These are phyloP conservation scores for Nothophoma quercina DNA, from an alignment of 2,329 filamentous ascomycete genomes.

Conservation along the genomic window DNA sequence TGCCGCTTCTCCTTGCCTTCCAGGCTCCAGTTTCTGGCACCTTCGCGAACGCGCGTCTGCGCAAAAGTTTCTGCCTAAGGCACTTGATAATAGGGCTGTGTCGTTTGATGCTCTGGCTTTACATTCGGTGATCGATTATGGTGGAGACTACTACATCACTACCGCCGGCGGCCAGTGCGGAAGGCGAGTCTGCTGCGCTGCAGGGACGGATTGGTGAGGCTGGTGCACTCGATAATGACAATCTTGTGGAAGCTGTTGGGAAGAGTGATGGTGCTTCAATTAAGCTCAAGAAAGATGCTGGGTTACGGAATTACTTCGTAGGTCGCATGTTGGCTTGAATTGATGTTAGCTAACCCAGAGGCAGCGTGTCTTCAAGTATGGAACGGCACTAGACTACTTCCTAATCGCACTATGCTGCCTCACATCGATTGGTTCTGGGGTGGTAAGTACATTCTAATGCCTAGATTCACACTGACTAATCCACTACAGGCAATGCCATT, in stretches of 20 bases:
- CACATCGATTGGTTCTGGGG: constrained; percentile 45
- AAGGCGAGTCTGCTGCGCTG: constrained; percentile 22
- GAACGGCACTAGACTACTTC: constrained; percentile 40
- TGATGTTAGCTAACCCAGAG: constrained; percentile 3
- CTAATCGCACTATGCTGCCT: constrained; percentile 37
- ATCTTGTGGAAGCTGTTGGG: constrained; percentile 4
- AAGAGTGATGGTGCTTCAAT: background rate
- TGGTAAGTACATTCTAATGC: constrained; percentile 13
- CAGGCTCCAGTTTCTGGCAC: constrained; percentile 8
- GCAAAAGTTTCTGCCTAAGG: constrained; percentile 4
- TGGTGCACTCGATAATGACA: constrained; percentile 13
- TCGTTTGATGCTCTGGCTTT: background rate
- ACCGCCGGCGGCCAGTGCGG: constrained; percentile 1
- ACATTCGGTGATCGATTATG: background rate
- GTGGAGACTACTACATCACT: background rate
- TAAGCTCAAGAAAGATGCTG: constrained; percentile 30
- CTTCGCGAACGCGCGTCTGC: constrained; percentile 1
- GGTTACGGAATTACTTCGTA: constrained; percentile 45
- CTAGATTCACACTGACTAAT: background rate
- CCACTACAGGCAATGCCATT: constrained; percentile 52
- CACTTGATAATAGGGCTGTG: background rate
- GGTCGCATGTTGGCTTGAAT: constrained; percentile 13
- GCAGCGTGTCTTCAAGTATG: constrained; percentile 47
- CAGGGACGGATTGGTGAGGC: constrained; percentile 20
- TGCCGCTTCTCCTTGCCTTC: background rate